These are phyloP conservation scores for Blastosporella zonata DNA, from an alignment of 1,284 basidiomycete genomes.

Conservation along the genomic window DNA sequence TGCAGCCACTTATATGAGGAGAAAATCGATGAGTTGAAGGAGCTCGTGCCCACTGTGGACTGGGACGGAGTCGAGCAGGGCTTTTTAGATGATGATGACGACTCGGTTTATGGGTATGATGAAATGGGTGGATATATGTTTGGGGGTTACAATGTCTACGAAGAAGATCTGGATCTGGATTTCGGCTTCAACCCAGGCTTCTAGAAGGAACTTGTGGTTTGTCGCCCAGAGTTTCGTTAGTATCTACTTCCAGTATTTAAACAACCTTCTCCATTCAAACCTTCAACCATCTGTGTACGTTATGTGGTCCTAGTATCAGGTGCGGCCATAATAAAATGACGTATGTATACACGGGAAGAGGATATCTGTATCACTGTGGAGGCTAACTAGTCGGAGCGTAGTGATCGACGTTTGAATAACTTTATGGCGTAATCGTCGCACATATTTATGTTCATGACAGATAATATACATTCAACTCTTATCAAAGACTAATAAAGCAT, in stretches of 20 bases:
- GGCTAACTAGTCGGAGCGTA: too few species aligned
- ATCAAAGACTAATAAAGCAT: too few species aligned
- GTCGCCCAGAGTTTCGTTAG: not conserved
- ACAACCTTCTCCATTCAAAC: not conserved
- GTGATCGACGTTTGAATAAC: too few species aligned
- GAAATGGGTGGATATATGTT: constrained; percentile 15
- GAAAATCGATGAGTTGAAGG: constrained; percentile 21
- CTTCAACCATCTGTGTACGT: too few species aligned
- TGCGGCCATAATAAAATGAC: too few species aligned
- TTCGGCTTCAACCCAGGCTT: constrained; percentile 1
- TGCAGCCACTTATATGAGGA: constrained; percentile 24
- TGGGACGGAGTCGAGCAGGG: constrained; percentile 30
- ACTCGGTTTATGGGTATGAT: constrained; percentile 17
- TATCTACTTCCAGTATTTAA: not conserved
- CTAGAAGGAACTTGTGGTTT: not conserved
- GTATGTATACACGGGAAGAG: not conserved
- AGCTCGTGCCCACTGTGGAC: constrained; percentile 27
- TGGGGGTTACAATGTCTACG: constrained; percentile 11
- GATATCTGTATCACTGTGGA: too few species aligned
- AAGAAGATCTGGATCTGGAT: constrained; percentile 9
- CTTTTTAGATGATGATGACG: constrained; percentile 23
- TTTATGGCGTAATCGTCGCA: too few species aligned
- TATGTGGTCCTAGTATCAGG: too few species aligned
- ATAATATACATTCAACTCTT: too few species aligned
- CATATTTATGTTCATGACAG: too few species aligned